These are phyloP conservation scores for Mycosphaerella sp. DNA, from an alignment of 2,329 filamentous ascomycete species.

Conservation along the genomic window DNA sequence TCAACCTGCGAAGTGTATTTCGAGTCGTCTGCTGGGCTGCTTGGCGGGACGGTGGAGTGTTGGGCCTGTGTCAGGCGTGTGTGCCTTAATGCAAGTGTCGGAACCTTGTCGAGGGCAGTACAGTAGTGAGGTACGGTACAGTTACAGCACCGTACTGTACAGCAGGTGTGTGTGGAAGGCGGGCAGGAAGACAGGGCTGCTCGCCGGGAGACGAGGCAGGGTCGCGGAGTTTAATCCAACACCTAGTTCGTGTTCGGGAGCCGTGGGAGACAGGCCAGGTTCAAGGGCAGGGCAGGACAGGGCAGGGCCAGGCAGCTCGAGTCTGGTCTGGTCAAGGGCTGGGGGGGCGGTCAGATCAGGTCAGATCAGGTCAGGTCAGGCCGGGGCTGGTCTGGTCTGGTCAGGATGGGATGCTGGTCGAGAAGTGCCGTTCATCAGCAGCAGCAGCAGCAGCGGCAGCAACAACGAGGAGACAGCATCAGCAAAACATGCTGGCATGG, in stretches of 20 bases:
- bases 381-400: no score
- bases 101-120: neutral
- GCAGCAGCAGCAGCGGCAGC: no score
- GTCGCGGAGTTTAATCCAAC: conserved; percentile 9
- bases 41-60: no score
- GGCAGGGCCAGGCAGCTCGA: neutral
- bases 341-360: neutral
- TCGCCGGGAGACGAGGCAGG: conserved; percentile 10
- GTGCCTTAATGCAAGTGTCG: conserved; percentile 8
- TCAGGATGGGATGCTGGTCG: neutral
- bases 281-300: no score
- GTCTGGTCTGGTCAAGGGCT: no score
- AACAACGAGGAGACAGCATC: no score
- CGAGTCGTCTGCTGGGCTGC: conserved; percentile 3
- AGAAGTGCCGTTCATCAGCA: no score
- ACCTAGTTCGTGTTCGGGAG: conserved; percentile 1
- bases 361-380: neutral
- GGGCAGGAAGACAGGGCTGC: neutral
- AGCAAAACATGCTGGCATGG: no score
- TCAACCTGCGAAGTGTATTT: conserved; percentile 3
- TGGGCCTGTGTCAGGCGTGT: conserved; percentile 6
- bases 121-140: no score
- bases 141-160: no score
- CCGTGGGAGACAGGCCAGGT: neutral
- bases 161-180: conserved; percentile 1